A percentile compares a stretch with the other conserved stretches of the same genome.
phyloP scores from a whole-genome alignment of 768 basidiomycete species.

The Hortiboletus campestris region DNA sequence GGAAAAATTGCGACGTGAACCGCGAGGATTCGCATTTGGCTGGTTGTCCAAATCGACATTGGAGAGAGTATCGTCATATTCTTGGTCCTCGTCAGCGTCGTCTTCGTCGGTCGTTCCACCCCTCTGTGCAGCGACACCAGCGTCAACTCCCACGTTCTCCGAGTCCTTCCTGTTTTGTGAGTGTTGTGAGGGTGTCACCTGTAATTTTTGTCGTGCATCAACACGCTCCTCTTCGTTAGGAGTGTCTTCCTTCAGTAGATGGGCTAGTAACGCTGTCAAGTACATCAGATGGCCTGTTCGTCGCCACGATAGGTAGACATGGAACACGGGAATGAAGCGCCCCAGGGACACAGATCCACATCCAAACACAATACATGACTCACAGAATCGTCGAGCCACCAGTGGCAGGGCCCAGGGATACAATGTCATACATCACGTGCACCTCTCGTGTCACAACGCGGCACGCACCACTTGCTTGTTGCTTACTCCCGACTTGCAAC shows the following conservation, averaged over 20 bases:
- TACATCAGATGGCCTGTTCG: conserved; percentile 10
- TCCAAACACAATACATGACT: neutral
- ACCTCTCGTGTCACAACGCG: neutral
- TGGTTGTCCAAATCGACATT: neutral
- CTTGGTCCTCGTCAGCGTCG: conserved; percentile 3
- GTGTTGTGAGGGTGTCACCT: neutral
- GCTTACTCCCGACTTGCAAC: neutral
- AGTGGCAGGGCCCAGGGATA: too few species aligned
- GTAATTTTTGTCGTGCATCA: neutral
- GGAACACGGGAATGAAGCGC: neutral
- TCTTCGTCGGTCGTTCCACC: neutral
- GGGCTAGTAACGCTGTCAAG: conserved; percentile 3
- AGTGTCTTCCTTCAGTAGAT: conserved; percentile 7
- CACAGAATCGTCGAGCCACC: neutral
- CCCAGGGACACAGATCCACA: neutral
- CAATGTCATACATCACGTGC: conserved; percentile 8
- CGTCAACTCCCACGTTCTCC: neutral
- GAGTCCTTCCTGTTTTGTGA: neutral
- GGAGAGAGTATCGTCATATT: neutral
- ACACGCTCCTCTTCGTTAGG: conserved; percentile 18
- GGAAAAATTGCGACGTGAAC: conserved; percentile 3
- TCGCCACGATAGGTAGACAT: conserved; percentile 3
- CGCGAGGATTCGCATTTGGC: neutral
- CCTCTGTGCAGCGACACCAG: neutral
- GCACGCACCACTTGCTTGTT: neutral